A percentile compares a stretch with the other conserved stretches of the same genome.
These are phyloP conservation scores for Sarocladium kiliense DNA, from an alignment of 2,329 filamentous ascomycete species.

Conservation along the genomic window DNA sequence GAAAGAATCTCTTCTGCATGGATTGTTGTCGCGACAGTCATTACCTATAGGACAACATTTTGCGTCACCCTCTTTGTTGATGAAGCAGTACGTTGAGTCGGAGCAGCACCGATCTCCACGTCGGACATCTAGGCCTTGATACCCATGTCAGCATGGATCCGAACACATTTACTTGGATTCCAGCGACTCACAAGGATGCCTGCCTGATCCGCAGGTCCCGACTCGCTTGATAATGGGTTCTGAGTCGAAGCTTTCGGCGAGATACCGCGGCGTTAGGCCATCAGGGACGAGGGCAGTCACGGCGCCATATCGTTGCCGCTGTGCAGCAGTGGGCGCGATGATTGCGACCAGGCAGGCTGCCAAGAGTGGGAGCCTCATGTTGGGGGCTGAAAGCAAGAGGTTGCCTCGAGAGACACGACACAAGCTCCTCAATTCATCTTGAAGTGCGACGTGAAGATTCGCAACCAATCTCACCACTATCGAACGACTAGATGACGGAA, in stretches of 20 bases:
- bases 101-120: slow-evolving; percentile 33
- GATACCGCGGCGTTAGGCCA: slow-evolving; percentile 22
- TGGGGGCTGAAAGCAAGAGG: background rate
- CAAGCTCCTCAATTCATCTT: slow-evolving; percentile 1
- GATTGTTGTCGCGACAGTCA: slow-evolving; percentile 31
- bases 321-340: background rate
- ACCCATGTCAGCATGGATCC: background rate
- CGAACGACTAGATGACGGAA: background rate
- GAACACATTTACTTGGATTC: background rate
- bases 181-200: slow-evolving; percentile 15
- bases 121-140: slow-evolving; percentile 36
- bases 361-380: slow-evolving; percentile 1
- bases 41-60: slow-evolving; percentile 39
- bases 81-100: slow-evolving; percentile 40
- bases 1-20: slow-evolving; percentile 27
- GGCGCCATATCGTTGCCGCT: slow-evolving; percentile 5
- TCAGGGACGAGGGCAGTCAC: slow-evolving; percentile 8
- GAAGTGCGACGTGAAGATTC: background rate
- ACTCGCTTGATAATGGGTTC: slow-evolving; percentile 20
- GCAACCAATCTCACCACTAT: no score
- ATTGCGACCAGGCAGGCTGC: background rate
- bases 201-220: slow-evolving; percentile 19
- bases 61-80: slow-evolving; percentile 26
- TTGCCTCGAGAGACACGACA: background rate
- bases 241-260: slow-evolving; percentile 22